Evolutionary conservation across 1,139 yeast genomes (phyloP).

Genomic region (Meyerozyma sp.): DNA sequence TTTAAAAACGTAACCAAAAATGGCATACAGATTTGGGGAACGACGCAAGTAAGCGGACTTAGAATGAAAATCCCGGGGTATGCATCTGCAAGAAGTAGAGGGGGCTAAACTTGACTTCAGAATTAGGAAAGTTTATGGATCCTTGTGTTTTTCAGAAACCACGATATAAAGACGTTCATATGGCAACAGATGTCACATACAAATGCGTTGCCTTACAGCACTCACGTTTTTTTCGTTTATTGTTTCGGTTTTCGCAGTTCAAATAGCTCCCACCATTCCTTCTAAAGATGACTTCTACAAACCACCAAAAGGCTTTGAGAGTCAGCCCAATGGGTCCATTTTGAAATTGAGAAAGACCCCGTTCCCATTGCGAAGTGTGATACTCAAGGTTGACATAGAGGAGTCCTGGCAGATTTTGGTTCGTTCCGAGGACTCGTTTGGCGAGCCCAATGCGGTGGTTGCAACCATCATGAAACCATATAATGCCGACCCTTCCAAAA

Average conservation of each 20-base stretch:
- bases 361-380: constrained; percentile 11
- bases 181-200: background rate
- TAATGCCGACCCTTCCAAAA: constrained; percentile 6
- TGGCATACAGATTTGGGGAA: too few species aligned
- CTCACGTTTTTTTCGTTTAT: constrained; percentile 68
- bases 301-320: constrained; percentile 21
- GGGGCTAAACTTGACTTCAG: background rate
- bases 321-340: constrained; percentile 19
- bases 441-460: constrained; percentile 7
- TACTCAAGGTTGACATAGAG: constrained; percentile 11
- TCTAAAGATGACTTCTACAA: constrained; percentile 23
- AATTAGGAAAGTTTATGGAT: background rate
- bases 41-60: too few species aligned
- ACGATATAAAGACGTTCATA: constrained; percentile 31
- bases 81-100: too few species aligned
- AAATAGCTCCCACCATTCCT: constrained; percentile 3
- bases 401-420: constrained; percentile 16
- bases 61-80: too few species aligned
- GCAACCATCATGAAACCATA: constrained; percentile 9
- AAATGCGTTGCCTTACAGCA: constrained; percentile 63
- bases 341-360: constrained; percentile 22
- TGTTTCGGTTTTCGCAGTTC: background rate
- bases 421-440: constrained; percentile 6
- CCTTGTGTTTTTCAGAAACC: constrained; percentile 40
- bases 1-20: too few species aligned